Conservation (phyloP, 129 eudicot genomes). For the Arctium lappa region DNA sequence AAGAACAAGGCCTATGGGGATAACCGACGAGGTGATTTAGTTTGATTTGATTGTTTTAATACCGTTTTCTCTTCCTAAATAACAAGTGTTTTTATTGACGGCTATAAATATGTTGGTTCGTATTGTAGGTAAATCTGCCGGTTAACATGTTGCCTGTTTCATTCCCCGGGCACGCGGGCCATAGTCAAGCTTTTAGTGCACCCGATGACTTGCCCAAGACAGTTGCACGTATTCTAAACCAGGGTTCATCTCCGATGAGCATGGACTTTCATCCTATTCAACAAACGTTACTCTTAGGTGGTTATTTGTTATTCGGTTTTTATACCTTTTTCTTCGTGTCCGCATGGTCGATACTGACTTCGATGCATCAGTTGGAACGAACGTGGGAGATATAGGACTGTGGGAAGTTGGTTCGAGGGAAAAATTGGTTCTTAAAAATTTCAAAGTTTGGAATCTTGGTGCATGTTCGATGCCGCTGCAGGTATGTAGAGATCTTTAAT, state of each 20-base stretch:
- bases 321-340: not conserved
- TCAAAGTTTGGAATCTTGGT: slow-evolving; percentile 77
- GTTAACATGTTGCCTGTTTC: slow-evolving; percentile 66
- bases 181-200: slow-evolving; percentile 50
- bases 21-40: slow-evolving; percentile 66
- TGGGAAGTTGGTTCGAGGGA: slow-evolving; percentile 83
- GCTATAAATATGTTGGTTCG: not conserved
- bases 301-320: not conserved
- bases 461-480: slow-evolving; percentile 69
- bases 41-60: not conserved
- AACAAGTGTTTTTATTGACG: not conserved
- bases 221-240: slow-evolving; percentile 67
- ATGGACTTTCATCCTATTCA: slow-evolving; percentile 88
- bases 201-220: slow-evolving; percentile 82
- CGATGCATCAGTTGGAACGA: slow-evolving; percentile 65
- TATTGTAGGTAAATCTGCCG: slow-evolving; percentile 66
- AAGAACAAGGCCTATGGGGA: slow-evolving; percentile 74
- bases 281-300: slow-evolving; percentile 76
- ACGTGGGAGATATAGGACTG: slow-evolving; percentile 69
- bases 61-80: not conserved
- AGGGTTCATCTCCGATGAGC: slow-evolving; percentile 93
- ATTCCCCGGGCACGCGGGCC: slow-evolving; percentile 58
- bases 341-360: not conserved
- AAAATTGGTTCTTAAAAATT: slow-evolving; percentile 60
- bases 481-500: slow-evolving; percentile 29